These are phyloP conservation scores for Venturia effusa DNA, from an alignment of 2,329 filamentous ascomycete species.

Conservation along the genomic window DNA sequence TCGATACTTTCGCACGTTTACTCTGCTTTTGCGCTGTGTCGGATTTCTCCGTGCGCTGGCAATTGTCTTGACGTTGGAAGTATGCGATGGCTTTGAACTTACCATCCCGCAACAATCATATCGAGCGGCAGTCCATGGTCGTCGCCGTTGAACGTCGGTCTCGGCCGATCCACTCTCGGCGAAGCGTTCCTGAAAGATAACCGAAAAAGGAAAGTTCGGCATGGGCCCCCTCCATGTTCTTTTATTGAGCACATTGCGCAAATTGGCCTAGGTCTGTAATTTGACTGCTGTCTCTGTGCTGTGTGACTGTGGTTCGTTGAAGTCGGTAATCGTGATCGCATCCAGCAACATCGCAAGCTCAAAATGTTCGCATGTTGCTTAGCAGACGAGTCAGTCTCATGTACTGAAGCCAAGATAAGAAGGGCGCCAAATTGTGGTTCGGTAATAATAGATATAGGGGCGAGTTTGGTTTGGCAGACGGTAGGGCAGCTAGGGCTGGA, in stretches of 20 bases:
- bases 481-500: background rate
- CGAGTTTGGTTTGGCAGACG: background rate
- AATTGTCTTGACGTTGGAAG: too few relatives aligned
- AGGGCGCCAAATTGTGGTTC: background rate
- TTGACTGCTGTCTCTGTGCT: background rate
- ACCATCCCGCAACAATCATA: too few relatives aligned
- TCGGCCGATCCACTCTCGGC: too few relatives aligned
- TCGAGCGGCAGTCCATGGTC: too few relatives aligned
- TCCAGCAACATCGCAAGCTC: background rate
- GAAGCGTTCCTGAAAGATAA: too few relatives aligned
- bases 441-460: background rate
- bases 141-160: too few relatives aligned
- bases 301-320: background rate
- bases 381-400: background rate
- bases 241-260: background rate
- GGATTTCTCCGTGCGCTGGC: too few relatives aligned
- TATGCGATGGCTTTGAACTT: too few relatives aligned
- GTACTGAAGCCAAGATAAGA: background rate
- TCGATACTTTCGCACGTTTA: too few relatives aligned
- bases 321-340: background rate
- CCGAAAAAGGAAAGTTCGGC: too few relatives aligned
- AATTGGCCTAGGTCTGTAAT: background rate
- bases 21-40: too few relatives aligned
- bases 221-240: too few relatives aligned
- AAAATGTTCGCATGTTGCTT: background rate